phyloP scores from a whole-genome alignment of 768 basidiomycete species.

The Trametes gibbosa region DNA sequence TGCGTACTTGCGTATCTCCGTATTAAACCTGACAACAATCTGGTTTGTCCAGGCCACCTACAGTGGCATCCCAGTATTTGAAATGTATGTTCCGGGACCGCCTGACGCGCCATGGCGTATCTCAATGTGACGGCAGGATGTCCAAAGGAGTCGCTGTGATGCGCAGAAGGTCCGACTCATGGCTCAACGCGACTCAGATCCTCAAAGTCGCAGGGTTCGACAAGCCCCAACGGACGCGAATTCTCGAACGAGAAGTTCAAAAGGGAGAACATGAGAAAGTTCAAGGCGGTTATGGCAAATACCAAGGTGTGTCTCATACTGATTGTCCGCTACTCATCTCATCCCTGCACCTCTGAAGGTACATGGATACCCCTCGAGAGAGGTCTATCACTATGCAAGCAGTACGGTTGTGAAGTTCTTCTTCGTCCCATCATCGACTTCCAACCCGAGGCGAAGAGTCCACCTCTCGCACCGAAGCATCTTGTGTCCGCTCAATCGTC shows the following conservation, averaged over 20 bases:
- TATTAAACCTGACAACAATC: constrained; percentile 15
- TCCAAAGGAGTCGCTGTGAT: constrained; percentile 96
- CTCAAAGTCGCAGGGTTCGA: constrained; percentile 99
- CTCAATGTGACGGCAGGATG: constrained; percentile 59
- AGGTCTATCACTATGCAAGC: constrained; percentile 79
- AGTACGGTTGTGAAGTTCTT: constrained; percentile 87
- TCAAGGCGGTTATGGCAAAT: constrained; percentile 99
- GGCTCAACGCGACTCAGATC: constrained; percentile 99
- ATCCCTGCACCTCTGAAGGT: constrained; percentile 45
- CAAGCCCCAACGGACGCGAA: constrained; percentile 96
- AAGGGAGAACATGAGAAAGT: constrained; percentile 99
- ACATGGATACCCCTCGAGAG: constrained; percentile 98
- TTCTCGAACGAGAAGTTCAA: constrained; percentile 96
- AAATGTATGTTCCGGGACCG: constrained; percentile 61
- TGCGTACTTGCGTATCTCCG: background rate
- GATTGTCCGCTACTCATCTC: background rate
- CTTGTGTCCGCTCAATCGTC: constrained; percentile 66
- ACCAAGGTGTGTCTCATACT: constrained; percentile 72
- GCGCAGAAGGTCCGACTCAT: constrained; percentile 93
- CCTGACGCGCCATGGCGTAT: constrained; percentile 5
- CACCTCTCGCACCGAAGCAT: constrained; percentile 96
- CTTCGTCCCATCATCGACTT: constrained; percentile 95
- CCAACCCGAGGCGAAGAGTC: constrained; percentile 83
- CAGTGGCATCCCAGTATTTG: constrained; percentile 90
- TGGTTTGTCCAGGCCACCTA: constrained; percentile 69